These are phyloP conservation scores for Botrytis cinerea DNA, from an alignment of 2,329 filamentous ascomycete species.

Conservation along the genomic window DNA sequence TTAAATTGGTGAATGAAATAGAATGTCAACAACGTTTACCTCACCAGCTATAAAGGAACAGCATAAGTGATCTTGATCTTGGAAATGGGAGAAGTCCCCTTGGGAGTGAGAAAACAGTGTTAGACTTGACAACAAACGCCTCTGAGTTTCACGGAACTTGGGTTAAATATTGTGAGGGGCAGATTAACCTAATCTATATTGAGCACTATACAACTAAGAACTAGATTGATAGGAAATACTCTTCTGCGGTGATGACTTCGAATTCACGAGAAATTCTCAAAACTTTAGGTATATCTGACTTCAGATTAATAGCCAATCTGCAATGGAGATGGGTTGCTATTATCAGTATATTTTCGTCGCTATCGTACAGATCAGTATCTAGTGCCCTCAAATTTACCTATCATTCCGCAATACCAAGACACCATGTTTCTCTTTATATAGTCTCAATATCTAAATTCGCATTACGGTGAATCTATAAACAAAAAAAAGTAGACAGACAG, in stretches of 20 bases:
- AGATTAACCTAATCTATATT: neutral
- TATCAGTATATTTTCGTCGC: fast-evolving
- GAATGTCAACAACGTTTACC: neutral
- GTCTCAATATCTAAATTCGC: neutral
- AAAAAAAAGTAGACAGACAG: neutral
- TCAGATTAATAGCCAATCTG: neutral
- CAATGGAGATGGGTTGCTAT: too few species aligned
- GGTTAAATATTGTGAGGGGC: neutral
- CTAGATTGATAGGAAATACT: neutral
- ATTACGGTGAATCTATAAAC: neutral
- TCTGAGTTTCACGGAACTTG: neutral
- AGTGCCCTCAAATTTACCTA: neutral
- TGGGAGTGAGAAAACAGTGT: neutral
- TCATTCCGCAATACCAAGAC: neutral
- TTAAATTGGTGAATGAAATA: neutral
- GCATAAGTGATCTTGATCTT: neutral
- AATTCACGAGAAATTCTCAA: neutral
- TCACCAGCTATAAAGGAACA: neutral
- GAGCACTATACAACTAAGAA: neutral
- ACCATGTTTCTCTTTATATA: neutral
- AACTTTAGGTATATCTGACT: fast-evolving
- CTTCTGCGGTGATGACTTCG: neutral
- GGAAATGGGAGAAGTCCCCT: neutral
- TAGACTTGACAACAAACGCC: too few species aligned
- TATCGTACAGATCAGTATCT: neutral